These are phyloP conservation scores for Penicillium sp. DNA, from an alignment of 2,329 filamentous ascomycete species.

Conservation along the genomic window DNA sequence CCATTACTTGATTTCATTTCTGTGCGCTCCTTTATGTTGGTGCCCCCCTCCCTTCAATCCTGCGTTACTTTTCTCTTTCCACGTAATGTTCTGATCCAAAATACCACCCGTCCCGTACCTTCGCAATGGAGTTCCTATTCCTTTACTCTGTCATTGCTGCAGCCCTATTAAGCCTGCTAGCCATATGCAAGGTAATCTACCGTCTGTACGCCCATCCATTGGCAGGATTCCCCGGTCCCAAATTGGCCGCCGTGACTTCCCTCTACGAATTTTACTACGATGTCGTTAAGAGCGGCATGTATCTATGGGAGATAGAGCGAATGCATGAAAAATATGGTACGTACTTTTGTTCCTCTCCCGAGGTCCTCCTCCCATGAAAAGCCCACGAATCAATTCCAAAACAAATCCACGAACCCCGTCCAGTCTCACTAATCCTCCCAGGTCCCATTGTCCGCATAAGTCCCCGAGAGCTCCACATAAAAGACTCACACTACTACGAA, in stretches of 20 bases:
- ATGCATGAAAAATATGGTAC: slow-evolving; percentile 31
- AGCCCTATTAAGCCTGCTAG: background rate
- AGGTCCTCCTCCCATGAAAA: no score
- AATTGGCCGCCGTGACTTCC: slow-evolving; percentile 26
- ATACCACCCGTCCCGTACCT: background rate
- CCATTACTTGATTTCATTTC: background rate
- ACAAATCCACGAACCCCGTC: background rate
- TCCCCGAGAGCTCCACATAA: slow-evolving; percentile 39
- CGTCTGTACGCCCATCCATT: slow-evolving; percentile 22
- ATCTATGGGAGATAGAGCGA: slow-evolving; percentile 27
- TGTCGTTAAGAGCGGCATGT: slow-evolving; percentile 20
- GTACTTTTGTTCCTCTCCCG: background rate
- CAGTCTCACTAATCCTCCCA: background rate
- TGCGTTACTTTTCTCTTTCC: background rate
- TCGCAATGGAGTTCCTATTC: background rate
- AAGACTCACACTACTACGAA: slow-evolving; percentile 38
- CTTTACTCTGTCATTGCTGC: background rate
- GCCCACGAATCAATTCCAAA: background rate
- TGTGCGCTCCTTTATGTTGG: background rate
- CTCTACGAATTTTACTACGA: slow-evolving; percentile 33
- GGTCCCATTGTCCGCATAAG: slow-evolving; percentile 41
- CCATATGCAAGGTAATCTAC: slow-evolving; percentile 5
- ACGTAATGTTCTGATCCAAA: background rate
- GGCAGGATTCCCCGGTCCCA: slow-evolving; percentile 27
- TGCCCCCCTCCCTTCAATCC: background rate